Evolutionary conservation across 2,329 filamentous ascomycete genomes (phyloP), one percentile per base, ranked within the genome.

Genomic region (Ustulina deusta): DNA sequence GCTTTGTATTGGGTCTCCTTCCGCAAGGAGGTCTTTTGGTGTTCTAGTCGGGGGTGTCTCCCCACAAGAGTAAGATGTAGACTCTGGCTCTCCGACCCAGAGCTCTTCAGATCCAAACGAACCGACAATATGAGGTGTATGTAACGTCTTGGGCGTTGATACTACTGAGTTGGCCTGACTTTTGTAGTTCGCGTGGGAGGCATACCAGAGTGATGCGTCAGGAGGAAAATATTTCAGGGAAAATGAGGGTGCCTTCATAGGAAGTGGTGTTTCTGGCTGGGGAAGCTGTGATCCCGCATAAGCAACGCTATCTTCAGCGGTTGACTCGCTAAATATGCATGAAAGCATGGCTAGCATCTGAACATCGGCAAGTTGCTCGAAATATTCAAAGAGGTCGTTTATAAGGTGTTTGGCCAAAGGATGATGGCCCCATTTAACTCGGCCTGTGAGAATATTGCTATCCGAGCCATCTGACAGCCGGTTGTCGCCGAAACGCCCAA

Each of bases 291-390:
- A 84, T 69, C 88, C 87, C 17, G 84, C 83, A 71, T 89, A 89
- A 3, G 87, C 85, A 27, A 88, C 82, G 56, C 83, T 83, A 65
- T 89, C 84, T 49, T 86, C 82, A 0, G 85, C 81, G 13, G 84
- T 83, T 0, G 88, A 84, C 58, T 91, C 89, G 71, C 86, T 88
- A 75, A 92, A 91, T 65, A 91, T 86, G 76, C 90, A 91, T 1
- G 89, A 90, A 32, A 92, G 82, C 88, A 91, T 91, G 9, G 89
- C 90, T 61, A 92, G 76, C 90, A 92, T 92, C 76, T 92, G 90
- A 13, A 91, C 80, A 68, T 92, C 89, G 6, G 85, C 88, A 34
- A 85, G 81, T 60, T 79, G 83, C 76, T 91, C 89, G 74, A 87
- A 92, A 74, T 91, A 84, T 29, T 83, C 80, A 71, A 91, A 90